Base-by-base conservation (phyloP, 2,329 filamentous ascomycete species). In the Aspergillus sp. region DNA sequence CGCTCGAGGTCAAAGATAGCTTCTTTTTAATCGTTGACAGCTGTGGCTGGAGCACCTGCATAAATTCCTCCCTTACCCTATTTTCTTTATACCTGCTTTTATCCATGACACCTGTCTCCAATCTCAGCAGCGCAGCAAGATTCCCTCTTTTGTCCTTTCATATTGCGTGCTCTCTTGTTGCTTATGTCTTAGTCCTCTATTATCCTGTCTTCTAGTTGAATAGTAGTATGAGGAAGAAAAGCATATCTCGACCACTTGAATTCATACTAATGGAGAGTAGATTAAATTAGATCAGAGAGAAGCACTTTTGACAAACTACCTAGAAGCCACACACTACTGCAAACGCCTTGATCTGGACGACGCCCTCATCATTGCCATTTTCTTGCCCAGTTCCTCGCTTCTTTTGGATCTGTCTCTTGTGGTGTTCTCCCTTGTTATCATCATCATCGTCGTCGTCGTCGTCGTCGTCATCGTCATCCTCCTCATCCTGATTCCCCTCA, bases 81-180 rank as follows among this genome's bases (percentile, higher is more conserved):
- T 59, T 56, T 56, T 49, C 40, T 52, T 57, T 57, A 57, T 64
- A 56, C 55, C 57, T 63, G 57, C 59, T 65, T 67, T 62, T 56
- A 64, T 63, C 62, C 60, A 65, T 66, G 64, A 64, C 65, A 65
- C 61, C 67, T 66, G 66, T 68, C 66, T 58, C 68, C 65, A 70
- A 69, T 71, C 65, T 70, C 65, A 70, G 66, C 71, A 73, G 68
- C 70, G 70, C 71, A 71, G 70, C 71, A 73, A 74, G 69, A 74
- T 72, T 74, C 71, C 71, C 71, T 73, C 69, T 73, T 69, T 70
- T 67, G 66, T 66, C 59, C 52, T 69, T 66, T 67, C 62, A 61
- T 65, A 58, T 65, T 67, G 69, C 66, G 62, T 67, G 62, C 65
- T 62, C 61, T 66, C 59, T 64, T 59, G 57, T 67, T 61, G 62